Conservation (phyloP, 2,329 filamentous ascomycete genomes). For the Stagonosporopsis chrysanthemi region DNA sequence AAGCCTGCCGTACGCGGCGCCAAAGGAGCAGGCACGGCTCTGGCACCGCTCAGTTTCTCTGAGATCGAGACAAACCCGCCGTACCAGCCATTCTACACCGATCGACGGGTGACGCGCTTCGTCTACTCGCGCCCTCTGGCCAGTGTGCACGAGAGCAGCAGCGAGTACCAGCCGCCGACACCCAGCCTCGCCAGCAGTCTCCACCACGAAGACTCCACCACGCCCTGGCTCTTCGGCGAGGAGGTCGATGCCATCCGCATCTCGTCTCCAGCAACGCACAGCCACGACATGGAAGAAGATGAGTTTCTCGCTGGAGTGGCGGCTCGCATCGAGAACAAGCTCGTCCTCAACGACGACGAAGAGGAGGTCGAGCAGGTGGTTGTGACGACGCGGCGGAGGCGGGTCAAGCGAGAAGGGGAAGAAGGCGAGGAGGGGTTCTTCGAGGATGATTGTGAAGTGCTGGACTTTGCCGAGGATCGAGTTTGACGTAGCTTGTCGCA, state of each 20-base stretch:
- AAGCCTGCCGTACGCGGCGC: constrained; percentile 22
- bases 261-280: constrained; percentile 48
- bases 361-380: constrained; percentile 78
- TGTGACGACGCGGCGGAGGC: constrained; percentile 78
- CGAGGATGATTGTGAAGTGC: constrained; percentile 89
- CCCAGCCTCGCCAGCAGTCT: constrained; percentile 38
- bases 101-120: constrained; percentile 80
- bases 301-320: constrained; percentile 62
- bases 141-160: constrained; percentile 33
- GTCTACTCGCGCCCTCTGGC: constrained; percentile 61
- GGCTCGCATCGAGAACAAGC: constrained; percentile 47
- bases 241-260: constrained; percentile 57
- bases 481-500: constrained; percentile 45
- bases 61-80: constrained; percentile 96
- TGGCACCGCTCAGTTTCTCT: constrained; percentile 68
- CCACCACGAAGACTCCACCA: constrained; percentile 45
- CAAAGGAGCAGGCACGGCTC: constrained; percentile 27
- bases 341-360: constrained; percentile 61
- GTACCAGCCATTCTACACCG: constrained; percentile 95
- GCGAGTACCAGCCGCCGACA: constrained; percentile 30
- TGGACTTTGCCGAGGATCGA: constrained; percentile 77
- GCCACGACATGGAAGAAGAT: constrained; percentile 48
- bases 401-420: constrained; percentile 55
- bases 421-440: constrained; percentile 80
- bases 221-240: constrained; percentile 63